Evolutionary conservation across 129 eudicot genomes (phyloP), one percentile per base, ranked within the genome.

Genomic region (Helichrysum umbraculigerum): DNA sequence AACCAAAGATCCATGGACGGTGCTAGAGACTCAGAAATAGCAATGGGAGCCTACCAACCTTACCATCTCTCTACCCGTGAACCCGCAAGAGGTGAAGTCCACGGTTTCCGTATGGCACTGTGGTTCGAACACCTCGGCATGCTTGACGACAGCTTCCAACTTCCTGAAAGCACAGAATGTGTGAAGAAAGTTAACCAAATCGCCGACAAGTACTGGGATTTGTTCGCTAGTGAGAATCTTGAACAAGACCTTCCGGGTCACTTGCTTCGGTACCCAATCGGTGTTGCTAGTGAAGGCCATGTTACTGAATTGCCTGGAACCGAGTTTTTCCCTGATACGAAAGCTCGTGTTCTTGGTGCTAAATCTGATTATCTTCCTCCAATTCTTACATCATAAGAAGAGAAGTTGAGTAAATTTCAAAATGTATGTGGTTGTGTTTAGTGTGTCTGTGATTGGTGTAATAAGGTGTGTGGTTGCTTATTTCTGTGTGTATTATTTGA

Each of bases 1-100:
- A 90, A 90, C 88, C 96, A 90, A 68, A 79, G 96, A 70, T 90
- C 96, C 54, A 91, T 91, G 97, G 97, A 88, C 34, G 97, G 97
- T 19, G 84, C 91, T 5, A 68, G 93, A 37, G 97, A 91, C 47
- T 80, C 93, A 3, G 97, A 91, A 80, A 91, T 91, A 78, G 93
- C 93, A 17, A 91, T 91, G 91, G 96, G 96, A 22, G 93, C 89
- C 21, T 90, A 90, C 84, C 96, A 90, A 67, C 93, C 96, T 1
- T 60, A 84, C 73, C 91, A 91, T 66, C 39, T 91, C 56, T 76
- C 85, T 14, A 30, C 77, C 60, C 76, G 85, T 51, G 71, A 69
- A 33, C 86, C 93, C 0, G 94, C 91, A n/a, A 66, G 97, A 57
- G 97, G 97, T 32, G 88, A 91, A 70, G 14, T 91, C 37, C 90